Conservation (phyloP, 306 rosid genomes). For the Psophocarpus tetragonolobus region DNA sequence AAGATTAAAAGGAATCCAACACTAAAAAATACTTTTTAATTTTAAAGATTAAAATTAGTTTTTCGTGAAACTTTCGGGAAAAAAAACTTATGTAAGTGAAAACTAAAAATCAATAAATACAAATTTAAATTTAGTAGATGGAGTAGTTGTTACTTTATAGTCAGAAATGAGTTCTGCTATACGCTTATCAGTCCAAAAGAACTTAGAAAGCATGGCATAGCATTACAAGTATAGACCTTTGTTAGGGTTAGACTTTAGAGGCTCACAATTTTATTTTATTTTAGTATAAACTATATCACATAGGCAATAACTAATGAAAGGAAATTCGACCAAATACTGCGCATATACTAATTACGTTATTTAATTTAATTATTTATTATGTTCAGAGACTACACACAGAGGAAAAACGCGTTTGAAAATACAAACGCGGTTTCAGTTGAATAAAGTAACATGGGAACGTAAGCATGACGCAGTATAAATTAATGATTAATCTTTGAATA, state of each 20-base stretch:
- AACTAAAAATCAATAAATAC: background rate
- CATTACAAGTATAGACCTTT: background rate
- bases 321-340: background rate
- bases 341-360: background rate
- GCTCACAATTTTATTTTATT: background rate
- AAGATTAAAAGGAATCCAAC: no score
- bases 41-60: no score
- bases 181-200: no score
- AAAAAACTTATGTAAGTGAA: no score
- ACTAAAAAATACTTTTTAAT: no score
- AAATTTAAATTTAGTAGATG: background rate
- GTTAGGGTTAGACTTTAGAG: no score
- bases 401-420: constrained; percentile 8
- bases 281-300: background rate
- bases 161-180: background rate
- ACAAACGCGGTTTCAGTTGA: constrained; percentile 9
- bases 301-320: background rate
- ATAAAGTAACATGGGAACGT: constrained; percentile 22
- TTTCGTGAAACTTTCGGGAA: no score
- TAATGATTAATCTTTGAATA: background rate
- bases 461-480: constrained; percentile 1
- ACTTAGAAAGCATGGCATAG: background rate
- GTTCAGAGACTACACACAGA: background rate
- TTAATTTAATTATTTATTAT: background rate
- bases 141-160: constrained; percentile 4